Evolutionary conservation across 129 eudicot genomes (phyloP), one percentile per base, ranked within the genome.

Genomic region (Flaveria bidentis): DNA sequence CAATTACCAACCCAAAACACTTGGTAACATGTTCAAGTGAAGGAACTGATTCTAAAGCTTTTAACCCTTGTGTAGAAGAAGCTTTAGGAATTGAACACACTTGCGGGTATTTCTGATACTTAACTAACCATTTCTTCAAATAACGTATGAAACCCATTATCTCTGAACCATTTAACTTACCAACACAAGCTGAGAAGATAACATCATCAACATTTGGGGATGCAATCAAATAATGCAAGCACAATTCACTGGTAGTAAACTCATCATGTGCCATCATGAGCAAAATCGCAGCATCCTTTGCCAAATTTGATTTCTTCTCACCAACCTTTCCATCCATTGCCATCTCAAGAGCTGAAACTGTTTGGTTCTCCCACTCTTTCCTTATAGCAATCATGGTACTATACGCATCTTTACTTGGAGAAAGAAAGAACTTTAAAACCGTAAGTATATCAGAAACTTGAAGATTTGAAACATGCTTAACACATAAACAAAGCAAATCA

Each of bases 181-280:
- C 76, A 7, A 93, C 71, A 77, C 97, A 91, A 71, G 88, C 86
- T 5, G 91, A 76, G 39, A 93, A 76, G 25, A 90, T 80, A 47
- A 88, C 97, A 58, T 93, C 98, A 79, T 90, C 98, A 57, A 87
- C 73, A 73, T 86, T 83, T 42, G 80, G 33, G 0, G 87, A 84
- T 0, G 96, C 74, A 22, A 93, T 46, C 33, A 93, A 76, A 80
- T 86, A 84, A 84, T 90, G 96, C 92, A 93, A 84, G 72, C 96
- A 86, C 72, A 93, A 56, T 44, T 93, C 96, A 14, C 82, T 78
- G 33, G 67, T 77, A 0, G 88, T 82, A 72, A 93, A 90, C 70
- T 84, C 92, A 81, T 93, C 98, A 75, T 88, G 81, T 0, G 87
- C 97, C 73, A 93, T 50, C 96, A 88, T 85, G 50, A 93, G 77